A percentile compares a stretch with the other conserved stretches of the same genome.
Conservation (phyloP, 345 rosid species). For the Brassica carinata region DNA sequence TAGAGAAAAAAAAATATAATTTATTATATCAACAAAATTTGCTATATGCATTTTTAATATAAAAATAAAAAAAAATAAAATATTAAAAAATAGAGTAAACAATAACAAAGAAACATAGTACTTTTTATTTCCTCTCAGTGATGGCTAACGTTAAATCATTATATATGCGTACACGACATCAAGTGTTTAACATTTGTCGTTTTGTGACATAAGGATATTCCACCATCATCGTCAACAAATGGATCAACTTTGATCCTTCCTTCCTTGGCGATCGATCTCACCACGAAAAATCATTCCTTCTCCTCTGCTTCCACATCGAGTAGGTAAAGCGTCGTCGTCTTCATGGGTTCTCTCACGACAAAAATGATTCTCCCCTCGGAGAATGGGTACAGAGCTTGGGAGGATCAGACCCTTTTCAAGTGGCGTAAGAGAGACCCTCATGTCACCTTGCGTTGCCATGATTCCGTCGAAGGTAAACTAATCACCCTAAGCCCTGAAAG, state of each 20-base stretch:
- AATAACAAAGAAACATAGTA: too few species aligned
- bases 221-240: neutral
- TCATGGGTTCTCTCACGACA: constrained; percentile 54
- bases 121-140: neutral
- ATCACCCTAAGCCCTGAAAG: neutral
- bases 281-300: constrained; percentile 48
- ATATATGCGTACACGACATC: constrained; percentile 18
- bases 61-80: too few species aligned
- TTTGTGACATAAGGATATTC: constrained; percentile 20
- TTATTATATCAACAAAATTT: too few species aligned
- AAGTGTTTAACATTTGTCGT: constrained; percentile 36
- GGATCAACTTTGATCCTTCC: constrained; percentile 50
- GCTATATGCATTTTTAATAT: too few species aligned
- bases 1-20: too few species aligned
- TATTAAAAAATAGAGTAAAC: too few species aligned
- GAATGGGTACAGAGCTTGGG: constrained; percentile 69
- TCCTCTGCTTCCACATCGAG: constrained; percentile 24
- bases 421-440: constrained; percentile 93
- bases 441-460: constrained; percentile 86
- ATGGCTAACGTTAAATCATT: neutral
- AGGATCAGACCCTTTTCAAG: constrained; percentile 78
- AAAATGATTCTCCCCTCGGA: constrained; percentile 57
- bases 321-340: neutral
- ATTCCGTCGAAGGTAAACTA: constrained; percentile 68
- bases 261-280: constrained; percentile 47